These are phyloP conservation scores for Ophiostoma ips DNA, from an alignment of 2,329 filamentous ascomycete genomes.

Conservation along the genomic window DNA sequence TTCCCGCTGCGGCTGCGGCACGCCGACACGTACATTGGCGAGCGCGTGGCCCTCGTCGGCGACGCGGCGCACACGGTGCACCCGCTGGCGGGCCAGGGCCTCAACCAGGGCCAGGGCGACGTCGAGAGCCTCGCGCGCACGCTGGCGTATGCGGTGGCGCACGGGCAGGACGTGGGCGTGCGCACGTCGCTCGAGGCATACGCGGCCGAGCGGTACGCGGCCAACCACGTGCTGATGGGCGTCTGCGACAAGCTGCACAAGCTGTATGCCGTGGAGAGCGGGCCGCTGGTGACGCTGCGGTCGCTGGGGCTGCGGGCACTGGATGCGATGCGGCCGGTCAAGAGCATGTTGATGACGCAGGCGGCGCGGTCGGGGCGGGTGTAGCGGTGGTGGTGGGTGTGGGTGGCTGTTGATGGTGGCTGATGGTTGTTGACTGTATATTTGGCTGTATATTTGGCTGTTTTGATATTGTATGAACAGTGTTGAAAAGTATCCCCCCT, in stretches of 20 bases:
- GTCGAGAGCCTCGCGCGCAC: constrained; percentile 63
- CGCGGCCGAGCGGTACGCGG: constrained; percentile 63
- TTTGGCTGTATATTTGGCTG: no score
- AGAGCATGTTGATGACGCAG: constrained; percentile 74
- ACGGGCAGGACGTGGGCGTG: constrained; percentile 79
- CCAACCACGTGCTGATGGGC: constrained; percentile 66
- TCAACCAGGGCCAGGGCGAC: constrained; percentile 88
- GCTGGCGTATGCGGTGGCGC: constrained; percentile 61
- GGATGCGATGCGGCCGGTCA: constrained; percentile 59
- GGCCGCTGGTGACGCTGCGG: constrained; percentile 66
- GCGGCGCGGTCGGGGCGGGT: constrained; percentile 20
- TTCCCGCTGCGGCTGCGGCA: constrained; percentile 88
- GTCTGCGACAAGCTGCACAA: constrained; percentile 86
- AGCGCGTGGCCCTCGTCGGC: constrained; percentile 82
- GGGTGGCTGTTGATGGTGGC: no score
- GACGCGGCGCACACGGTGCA: constrained; percentile 94
- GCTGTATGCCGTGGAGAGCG: constrained; percentile 68
- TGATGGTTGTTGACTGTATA: no score
- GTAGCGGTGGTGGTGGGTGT: no score
- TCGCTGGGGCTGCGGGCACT: constrained; percentile 65
- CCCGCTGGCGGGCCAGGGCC: constrained; percentile 82
- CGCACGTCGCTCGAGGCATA: constrained; percentile 70
- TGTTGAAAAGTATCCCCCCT: no score
- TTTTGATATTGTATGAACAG: no score
- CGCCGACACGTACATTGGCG: constrained; percentile 82